Conservation (phyloP, 768 basidiomycete species). For the Lactifluus subvellereus region DNA sequence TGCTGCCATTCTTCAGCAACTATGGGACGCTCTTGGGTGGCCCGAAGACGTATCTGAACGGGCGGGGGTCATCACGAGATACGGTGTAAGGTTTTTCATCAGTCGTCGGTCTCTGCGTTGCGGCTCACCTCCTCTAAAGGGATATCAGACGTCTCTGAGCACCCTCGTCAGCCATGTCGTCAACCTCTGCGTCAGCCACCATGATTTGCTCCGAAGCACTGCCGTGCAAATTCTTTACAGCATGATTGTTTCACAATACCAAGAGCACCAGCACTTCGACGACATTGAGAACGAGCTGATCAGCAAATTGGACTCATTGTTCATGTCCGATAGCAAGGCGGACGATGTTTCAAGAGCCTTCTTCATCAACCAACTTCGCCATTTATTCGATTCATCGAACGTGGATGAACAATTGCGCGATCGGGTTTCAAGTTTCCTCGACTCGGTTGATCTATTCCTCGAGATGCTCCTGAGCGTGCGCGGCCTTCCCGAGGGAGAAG, state of each 20-base stretch:
- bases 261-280: constrained; percentile 78
- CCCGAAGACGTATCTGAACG: constrained; percentile 51
- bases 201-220: constrained; percentile 84
- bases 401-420: constrained; percentile 76
- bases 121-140: constrained; percentile 38
- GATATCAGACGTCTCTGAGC: constrained; percentile 79
- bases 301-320: constrained; percentile 81
- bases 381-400: constrained; percentile 79
- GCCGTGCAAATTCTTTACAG: constrained; percentile 91
- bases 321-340: constrained; percentile 89
- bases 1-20: constrained; percentile 63
- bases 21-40: constrained; percentile 87
- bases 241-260: constrained; percentile 92
- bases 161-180: constrained; percentile 86
- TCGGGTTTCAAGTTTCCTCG: constrained; percentile 75
- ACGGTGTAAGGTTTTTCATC: constrained; percentile 50
- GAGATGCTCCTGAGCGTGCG: constrained; percentile 84
- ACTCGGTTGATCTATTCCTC: constrained; percentile 88
- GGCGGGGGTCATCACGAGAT: constrained; percentile 51
- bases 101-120: neutral
- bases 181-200: constrained; percentile 89
- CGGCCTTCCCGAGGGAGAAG: constrained; percentile 86
- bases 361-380: constrained; percentile 85
- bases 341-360: constrained; percentile 89
- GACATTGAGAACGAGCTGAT: constrained; percentile 91